Base-by-base conservation (phyloP, 768 basidiomycete genomes). In the Suillus subalutaceus region DNA sequence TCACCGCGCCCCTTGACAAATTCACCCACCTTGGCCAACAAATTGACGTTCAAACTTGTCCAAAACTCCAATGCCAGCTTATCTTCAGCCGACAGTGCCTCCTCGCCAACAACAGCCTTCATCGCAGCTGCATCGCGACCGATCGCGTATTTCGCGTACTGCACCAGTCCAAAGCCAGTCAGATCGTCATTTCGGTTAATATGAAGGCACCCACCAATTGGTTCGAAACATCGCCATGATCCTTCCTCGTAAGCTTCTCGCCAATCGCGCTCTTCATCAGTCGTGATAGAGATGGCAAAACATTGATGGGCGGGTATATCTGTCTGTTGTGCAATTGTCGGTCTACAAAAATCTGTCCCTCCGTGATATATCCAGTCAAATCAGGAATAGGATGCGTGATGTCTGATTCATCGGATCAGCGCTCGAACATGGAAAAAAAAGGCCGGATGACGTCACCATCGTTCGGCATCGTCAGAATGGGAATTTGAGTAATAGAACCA, bases 341-440 rank as follows among this genome's bases (percentile, higher is more conserved):
- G 84, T 99, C 97, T 74, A 99, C 93, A 78, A 91, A 97, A 81
- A 99, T 97, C 82, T 99, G 97, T 61, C 97, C 97, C 84, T 99
- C 97, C 61, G 96, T 96, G 79, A 99, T 99, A 81, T 99, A 99
- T 63, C 97, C 97, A 69, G 97, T 99, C 79, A 99, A 84, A 88
- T 98, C 97, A 75, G 97, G 97, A 80, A 99, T 98, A 66, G 97
- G 97, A 81, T 99, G 97, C n/a, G 97, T 99, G 79, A 99, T 99
- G 84, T 99, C 97, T 98, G 72, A 60, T 66, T 66, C 1, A 32
- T 52, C 52, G 52, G 63, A 26, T 76, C 73, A 78, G 72, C 56
- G 61, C 52, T 37, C 38, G 67, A 71, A 55, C 67, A 64, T 66
- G 68, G 68, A 57, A 8, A 63, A 67, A 62, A 71, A 66, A 16